phyloP scores from a whole-genome alignment of 148 eudicot genomes.

The Persicaria tinctoria region DNA sequence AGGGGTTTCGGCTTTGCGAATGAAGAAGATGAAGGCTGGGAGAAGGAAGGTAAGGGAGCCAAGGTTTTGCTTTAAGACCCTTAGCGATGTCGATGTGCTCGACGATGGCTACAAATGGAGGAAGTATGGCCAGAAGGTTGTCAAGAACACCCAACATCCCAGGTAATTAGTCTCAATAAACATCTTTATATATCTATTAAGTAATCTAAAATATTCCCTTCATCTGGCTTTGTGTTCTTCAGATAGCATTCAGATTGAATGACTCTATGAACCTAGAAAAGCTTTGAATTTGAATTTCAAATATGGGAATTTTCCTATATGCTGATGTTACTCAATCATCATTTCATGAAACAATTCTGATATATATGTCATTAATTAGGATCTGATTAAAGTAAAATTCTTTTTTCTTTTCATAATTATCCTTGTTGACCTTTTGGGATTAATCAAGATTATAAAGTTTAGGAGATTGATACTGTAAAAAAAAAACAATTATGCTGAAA shows the following conservation, averaged over 20 bases:
- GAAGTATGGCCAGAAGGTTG: conserved; percentile 86
- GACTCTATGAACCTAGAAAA: background rate
- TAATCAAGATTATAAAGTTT: background rate
- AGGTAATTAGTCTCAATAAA: conserved; percentile 27
- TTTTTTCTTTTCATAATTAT: background rate
- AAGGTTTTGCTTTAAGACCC: conserved; percentile 82
- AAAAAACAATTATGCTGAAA: background rate
- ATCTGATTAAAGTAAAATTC: no score
- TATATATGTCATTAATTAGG: no score
- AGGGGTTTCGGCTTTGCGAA: conserved; percentile 36
- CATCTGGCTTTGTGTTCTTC: no score
- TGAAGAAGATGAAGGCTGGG: conserved; percentile 63
- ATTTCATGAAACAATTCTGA: background rate
- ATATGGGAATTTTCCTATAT: background rate
- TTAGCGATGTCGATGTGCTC: conserved; percentile 76
- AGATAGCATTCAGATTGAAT: no score
- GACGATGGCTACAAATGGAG: conserved; percentile 94
- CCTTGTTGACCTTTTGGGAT: background rate
- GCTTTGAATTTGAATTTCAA: background rate
- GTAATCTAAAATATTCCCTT: no score
- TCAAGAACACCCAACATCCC: conserved; percentile 82
- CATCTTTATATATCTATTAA: background rate
- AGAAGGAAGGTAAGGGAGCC: conserved; percentile 84
- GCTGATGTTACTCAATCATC: background rate
- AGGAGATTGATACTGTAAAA: conserved; percentile 3